Base-by-base conservation (phyloP, 768 basidiomycete genomes). In the Boletellus sp. region DNA sequence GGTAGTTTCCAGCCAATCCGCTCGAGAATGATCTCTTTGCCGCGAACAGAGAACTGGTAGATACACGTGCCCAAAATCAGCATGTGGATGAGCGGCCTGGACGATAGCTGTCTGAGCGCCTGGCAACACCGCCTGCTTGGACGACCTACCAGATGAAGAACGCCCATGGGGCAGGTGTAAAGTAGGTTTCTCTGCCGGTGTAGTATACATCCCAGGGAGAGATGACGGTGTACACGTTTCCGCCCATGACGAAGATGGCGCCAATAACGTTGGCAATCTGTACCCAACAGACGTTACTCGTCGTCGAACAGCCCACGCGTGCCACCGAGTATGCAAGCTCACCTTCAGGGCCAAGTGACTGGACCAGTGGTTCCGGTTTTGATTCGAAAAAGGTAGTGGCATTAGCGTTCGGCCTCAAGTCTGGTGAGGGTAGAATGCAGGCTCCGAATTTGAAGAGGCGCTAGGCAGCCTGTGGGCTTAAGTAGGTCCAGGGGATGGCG, bases 1-100 rank as follows among this genome's bases (percentile, higher is more conserved):
- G 81, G 78, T 57, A 88, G 77, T 16, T 80, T 69, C 81, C 83
- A 88, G n/a, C 73, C 72, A 51, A 88, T 77, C 37, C 78, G 79
- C 45, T 85, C 81, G 43, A 86, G 69, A 50, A 85, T 74, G 63
- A 80, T 66, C 38, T 71, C 69, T 62, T 81, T 81, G 17, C 82
- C 83, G 24, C 67, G 65, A 35, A 70, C 69, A 51, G 75, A 76
- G 68, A 81, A 81, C 51, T 80, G 79, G 64, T 79, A 82, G 67
- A 85, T 69, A 53, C 85, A 75, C 41, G 77, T 80, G 22, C 85
- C 83, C 44, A 88, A 66, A 20, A 87, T 74, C 34, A 87, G 73
- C 47, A 85, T 68, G 61, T 88, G 84, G 58, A 84, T 82, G 39
- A 81, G 60, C 10, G 80, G 77, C 79, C 80, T 79, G 39, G 32